Conservation (phyloP, 305 asterid genomes). For the Striga hermonthica region DNA sequence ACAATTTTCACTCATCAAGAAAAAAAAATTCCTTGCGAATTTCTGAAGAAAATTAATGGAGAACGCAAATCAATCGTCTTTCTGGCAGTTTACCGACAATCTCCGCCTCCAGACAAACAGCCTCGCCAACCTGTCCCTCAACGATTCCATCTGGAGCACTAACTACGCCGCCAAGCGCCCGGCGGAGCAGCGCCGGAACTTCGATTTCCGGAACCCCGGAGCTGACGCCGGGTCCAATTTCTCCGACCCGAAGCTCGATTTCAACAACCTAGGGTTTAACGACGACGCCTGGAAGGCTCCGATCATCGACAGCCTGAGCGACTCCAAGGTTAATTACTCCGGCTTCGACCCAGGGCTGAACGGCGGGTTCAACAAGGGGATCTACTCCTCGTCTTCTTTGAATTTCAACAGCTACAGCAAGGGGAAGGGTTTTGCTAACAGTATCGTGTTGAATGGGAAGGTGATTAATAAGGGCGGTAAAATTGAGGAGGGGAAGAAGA, state of each 20-base stretch:
- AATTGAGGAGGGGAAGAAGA: conserved; percentile 67
- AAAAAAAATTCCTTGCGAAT: no score
- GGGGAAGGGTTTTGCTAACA: conserved; percentile 49
- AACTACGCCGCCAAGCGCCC: conserved; percentile 57
- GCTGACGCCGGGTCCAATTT: conserved; percentile 29
- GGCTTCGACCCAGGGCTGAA: conserved; percentile 41
- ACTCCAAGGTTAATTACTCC: conserved; percentile 32
- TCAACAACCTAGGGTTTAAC: conserved; percentile 6
- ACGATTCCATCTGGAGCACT: conserved; percentile 95
- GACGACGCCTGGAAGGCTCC: conserved; percentile 59
- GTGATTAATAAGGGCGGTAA: conserved; percentile 45
- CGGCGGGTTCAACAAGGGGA: conserved; percentile 91
- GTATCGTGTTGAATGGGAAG: conserved; percentile 46
- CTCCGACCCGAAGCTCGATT: conserved; percentile 8
- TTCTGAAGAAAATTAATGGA: conserved; percentile 41
- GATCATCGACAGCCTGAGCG: conserved; percentile 29
- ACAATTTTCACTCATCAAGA: no score
- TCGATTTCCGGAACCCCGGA: conserved; percentile 66
- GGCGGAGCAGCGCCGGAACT: conserved; percentile 74
- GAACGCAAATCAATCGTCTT: conserved; percentile 56
- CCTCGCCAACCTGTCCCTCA: conserved; percentile 64
- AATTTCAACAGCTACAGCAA: conserved; percentile 47
- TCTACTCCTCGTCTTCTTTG: conserved; percentile 43
- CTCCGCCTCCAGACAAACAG: conserved; percentile 68
- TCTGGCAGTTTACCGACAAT: conserved; percentile 93